Conservation (phyloP, 495 filamentous ascomycete species). For the Cairneyella variabilis region DNA sequence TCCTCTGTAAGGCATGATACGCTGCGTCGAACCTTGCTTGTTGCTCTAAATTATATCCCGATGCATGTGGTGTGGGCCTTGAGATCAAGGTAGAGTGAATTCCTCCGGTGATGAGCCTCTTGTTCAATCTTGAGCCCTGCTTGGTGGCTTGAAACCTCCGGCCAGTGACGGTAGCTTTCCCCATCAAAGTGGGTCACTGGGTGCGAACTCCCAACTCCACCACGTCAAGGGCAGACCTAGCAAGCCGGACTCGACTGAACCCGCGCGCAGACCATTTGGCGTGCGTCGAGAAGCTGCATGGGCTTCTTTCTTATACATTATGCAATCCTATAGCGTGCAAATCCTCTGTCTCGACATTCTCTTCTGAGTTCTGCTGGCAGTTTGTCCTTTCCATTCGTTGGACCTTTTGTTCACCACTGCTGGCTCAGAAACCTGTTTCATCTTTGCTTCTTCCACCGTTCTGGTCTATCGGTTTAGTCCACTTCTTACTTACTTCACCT, state of each 20-base stretch:
- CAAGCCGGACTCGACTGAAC: constrained; percentile 14
- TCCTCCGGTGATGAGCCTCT: constrained; percentile 13
- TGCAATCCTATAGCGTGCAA: constrained; percentile 20
- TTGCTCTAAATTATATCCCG: background rate
- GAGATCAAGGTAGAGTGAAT: constrained; percentile 12
- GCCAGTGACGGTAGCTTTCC: constrained; percentile 6
- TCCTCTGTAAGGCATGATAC: constrained; percentile 5
- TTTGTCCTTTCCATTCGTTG: constrained; percentile 23
- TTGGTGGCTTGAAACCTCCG: constrained; percentile 3
- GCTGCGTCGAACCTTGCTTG: background rate
- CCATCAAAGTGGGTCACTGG: constrained; percentile 1
- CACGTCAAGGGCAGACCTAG: constrained; percentile 11
- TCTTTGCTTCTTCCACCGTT: constrained; percentile 20
- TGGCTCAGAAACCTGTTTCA: constrained; percentile 28
- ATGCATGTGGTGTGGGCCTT: background rate
- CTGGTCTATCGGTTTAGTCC: constrained; percentile 23
- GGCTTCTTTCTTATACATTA: constrained; percentile 26
- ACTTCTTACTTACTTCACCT: constrained; percentile 16
- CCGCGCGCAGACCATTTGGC: constrained; percentile 20
- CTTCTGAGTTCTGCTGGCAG: constrained; percentile 19
- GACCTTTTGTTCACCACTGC: constrained; percentile 21
- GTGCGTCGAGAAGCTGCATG: constrained; percentile 16
- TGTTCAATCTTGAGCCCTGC: background rate
- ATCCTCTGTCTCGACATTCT: constrained; percentile 21
- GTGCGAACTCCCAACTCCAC: no score